Percentiles rank a stretch among this genome's conserved stretches.
phyloP scores from a whole-genome alignment of 83 land plant species.

The Thuja plicata region DNA sequence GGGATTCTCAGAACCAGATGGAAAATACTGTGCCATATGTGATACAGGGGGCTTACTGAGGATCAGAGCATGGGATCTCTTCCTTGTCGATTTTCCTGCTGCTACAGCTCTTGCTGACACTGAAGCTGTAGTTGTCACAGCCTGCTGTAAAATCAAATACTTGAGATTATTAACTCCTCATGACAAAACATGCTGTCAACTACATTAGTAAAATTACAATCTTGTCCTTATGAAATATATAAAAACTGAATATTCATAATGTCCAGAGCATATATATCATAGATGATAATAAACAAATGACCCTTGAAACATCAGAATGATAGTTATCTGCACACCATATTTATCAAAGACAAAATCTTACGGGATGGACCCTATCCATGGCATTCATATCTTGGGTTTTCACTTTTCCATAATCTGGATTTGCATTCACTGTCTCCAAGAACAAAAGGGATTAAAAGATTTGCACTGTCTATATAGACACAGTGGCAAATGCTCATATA shows the following conservation, averaged over 20 bases:
- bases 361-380: background rate
- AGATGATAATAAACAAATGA: background rate
- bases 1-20: background rate
- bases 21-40: background rate
- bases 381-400: background rate
- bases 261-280: background rate
- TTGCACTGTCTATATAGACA: background rate
- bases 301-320: background rate
- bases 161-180: background rate
- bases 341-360: background rate
- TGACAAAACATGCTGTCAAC: background rate
- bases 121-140: background rate
- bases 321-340: background rate
- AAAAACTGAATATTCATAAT: background rate
- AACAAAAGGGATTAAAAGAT: background rate
- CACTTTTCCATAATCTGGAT: background rate
- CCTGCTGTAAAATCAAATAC: conserved; percentile 4
- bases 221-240: background rate
- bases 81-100: conserved; percentile 6
- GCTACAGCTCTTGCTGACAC: background rate
- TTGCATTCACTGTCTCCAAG: background rate
- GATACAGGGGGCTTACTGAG: conserved; percentile 7
- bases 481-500: background rate
- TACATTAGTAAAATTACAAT: background rate
- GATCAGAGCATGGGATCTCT: conserved; percentile 3